phyloP scores from a whole-genome alignment of 305 asterid species.

The Fraxinus albicans region DNA sequence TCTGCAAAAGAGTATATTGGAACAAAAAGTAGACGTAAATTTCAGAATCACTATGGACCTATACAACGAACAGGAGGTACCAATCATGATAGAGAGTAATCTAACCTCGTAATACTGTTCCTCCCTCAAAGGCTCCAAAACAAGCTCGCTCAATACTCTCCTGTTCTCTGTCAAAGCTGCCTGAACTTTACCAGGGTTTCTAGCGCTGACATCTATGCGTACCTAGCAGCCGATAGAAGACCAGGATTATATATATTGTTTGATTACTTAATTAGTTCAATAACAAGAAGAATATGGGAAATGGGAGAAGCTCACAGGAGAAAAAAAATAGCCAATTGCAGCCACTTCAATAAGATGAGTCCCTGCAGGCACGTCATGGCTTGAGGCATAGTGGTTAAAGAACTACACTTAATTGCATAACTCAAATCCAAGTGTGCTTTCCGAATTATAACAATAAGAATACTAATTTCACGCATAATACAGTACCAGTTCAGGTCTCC shows the following conservation, averaged over 20 bases:
- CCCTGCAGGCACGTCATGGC: slow-evolving; percentile 94
- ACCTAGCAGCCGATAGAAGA: slow-evolving; percentile 43
- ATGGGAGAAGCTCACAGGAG: slow-evolving; percentile 64
- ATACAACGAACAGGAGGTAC: neutral
- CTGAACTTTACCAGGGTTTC: slow-evolving; percentile 95
- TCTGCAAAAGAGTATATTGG: slow-evolving; percentile 46
- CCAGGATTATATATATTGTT: slow-evolving; percentile 4
- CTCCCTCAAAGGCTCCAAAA: slow-evolving; percentile 86
- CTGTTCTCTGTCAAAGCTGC: slow-evolving; percentile 94
- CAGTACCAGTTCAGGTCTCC: slow-evolving; percentile 7
- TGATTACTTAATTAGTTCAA: neutral
- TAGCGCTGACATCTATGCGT: slow-evolving; percentile 93
- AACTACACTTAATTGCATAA: slow-evolving; percentile 25
- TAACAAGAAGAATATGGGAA: slow-evolving; percentile 17
- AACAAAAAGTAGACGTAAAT: slow-evolving; percentile 1
- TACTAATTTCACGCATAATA: slow-evolving; percentile 3
- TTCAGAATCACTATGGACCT: neutral
- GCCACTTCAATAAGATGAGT: slow-evolving; percentile 96
- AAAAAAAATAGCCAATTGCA: slow-evolving; percentile 81
- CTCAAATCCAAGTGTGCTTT: slow-evolving; percentile 14
- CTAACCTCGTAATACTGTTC: slow-evolving; percentile 88
- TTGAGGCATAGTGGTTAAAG: slow-evolving; percentile 51
- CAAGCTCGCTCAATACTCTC: slow-evolving; percentile 75
- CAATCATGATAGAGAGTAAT: slow-evolving; percentile 3
- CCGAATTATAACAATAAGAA: slow-evolving; percentile 21